Base-by-base conservation (phyloP, 768 basidiomycete species). In the Pleurotus pulmonarius region DNA sequence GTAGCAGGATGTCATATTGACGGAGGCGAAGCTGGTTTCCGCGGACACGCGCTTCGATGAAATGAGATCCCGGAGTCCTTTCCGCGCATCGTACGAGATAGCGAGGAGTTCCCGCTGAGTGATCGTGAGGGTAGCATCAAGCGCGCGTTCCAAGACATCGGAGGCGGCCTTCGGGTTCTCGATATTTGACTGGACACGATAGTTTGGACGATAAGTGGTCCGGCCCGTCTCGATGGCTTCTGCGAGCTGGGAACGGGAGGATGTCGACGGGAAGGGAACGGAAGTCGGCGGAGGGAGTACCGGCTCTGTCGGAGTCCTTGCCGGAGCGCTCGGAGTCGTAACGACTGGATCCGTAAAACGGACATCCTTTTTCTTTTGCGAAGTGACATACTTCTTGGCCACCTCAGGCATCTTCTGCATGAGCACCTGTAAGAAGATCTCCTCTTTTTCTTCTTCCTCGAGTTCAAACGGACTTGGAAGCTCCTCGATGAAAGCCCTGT, bases 11-110 rank as follows among this genome's bases (percentile, higher is more conserved):
- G 49, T 1, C 7, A n/a, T 37, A 5, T 18, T 9, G 15, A 12
- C 12, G 37, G 49, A 8, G 37, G 13, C 26, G n/a, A 5, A 13
- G 37, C 47, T 5, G 4, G 22, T 8, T 11, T 43, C 49, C 18
- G 40, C 44, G 5, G 57, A 9, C 16, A 39, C 46, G 0, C 63
- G 29, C 18, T 59, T 58, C 8, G 60, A 47, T 3, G 65, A 64
- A 2, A 60, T 62, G 0, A 53, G 57, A 4, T 66, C 67, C 1
- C 58, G 56, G 45, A 58, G 43, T 12, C 59, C 56, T 6, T 56
- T 22, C 12, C 62, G 62, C 20, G 64, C 49, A 6, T 66, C 66
- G 2, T 63, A 64, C 0, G 66, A 34, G 3, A 67, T 44, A 2
- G 64, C 60, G 0, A 67, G 47, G 0, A 67, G 51, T 44, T 67